Conservation (phyloP, 2,329 filamentous ascomycete genomes). For the Aspergillaceae sp. region DNA sequence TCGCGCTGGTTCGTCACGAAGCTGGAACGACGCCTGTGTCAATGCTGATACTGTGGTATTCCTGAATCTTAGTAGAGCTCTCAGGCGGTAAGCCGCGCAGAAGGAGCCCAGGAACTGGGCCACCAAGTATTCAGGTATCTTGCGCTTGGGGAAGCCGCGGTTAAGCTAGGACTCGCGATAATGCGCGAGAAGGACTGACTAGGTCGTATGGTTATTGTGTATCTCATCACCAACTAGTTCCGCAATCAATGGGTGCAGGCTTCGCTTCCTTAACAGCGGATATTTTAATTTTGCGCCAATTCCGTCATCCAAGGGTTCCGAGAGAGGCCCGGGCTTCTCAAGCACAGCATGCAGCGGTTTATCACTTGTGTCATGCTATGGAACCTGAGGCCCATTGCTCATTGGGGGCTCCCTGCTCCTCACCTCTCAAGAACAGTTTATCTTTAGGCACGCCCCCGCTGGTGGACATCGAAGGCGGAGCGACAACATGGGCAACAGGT, state of each 20-base stretch:
- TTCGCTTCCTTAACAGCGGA: slow-evolving; percentile 12
- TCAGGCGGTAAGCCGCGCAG: slow-evolving; percentile 40
- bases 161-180: slow-evolving; percentile 45
- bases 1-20: slow-evolving; percentile 41
- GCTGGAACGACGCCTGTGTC: slow-evolving; percentile 25
- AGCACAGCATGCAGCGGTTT: slow-evolving; percentile 14
- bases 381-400: slow-evolving; percentile 3
- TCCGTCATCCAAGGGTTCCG: no score
- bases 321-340: slow-evolving; percentile 8
- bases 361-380: slow-evolving; percentile 6
- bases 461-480: slow-evolving; percentile 14
- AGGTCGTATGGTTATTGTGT: slow-evolving; percentile 41
- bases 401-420: slow-evolving; percentile 14
- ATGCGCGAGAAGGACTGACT: slow-evolving; percentile 44
- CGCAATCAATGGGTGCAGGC: slow-evolving; percentile 36
- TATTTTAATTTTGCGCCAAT: background rate
- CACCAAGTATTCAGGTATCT: slow-evolving; percentile 43
- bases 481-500: slow-evolving; percentile 18
- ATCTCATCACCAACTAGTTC: slow-evolving; percentile 40
- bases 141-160: slow-evolving; percentile 45
- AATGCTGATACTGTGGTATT: slow-evolving; percentile 24
- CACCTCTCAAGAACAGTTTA: slow-evolving; percentile 14
- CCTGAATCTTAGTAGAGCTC: slow-evolving; percentile 30
- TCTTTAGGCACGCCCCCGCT: slow-evolving; percentile 8
- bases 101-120: slow-evolving; percentile 48